phyloP scores from a whole-genome alignment of 441 rosid species.

The Capsella rubella region DNA sequence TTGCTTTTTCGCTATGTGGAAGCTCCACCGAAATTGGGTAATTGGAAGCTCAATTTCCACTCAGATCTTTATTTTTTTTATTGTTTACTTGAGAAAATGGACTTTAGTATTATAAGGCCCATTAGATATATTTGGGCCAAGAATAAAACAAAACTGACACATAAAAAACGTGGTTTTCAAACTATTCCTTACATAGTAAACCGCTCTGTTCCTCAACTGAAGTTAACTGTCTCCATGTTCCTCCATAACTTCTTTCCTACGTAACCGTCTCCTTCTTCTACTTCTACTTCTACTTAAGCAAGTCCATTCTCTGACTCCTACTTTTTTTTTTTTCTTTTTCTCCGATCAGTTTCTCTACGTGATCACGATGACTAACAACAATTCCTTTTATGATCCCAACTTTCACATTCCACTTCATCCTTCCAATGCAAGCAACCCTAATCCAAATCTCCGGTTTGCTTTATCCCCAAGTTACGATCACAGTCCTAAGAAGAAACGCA shows the following conservation, averaged over 20 bases:
- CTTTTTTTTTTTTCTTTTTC: slow-evolving; percentile 10
- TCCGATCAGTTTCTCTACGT: neutral
- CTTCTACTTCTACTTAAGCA: slow-evolving; percentile 38
- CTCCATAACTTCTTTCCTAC: slow-evolving; percentile 40
- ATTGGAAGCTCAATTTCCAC: slow-evolving; percentile 36
- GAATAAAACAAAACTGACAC: slow-evolving; percentile 1
- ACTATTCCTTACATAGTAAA: slow-evolving; percentile 28
- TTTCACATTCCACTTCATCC: slow-evolving; percentile 23
- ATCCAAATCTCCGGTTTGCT: slow-evolving; percentile 50
- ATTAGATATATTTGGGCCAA: slow-evolving; percentile 19
- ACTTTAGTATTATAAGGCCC: slow-evolving; percentile 9
- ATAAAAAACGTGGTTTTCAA: slow-evolving; percentile 9
- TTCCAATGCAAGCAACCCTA: slow-evolving; percentile 48
- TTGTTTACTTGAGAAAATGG: neutral
- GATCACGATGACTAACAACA: slow-evolving; percentile 31
- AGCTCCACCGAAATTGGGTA: slow-evolving; percentile 34
- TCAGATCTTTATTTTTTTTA: neutral
- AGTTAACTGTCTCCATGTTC: slow-evolving; percentile 41
- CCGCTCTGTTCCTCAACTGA: slow-evolving; percentile 46
- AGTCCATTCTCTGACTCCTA: slow-evolving; percentile 2
- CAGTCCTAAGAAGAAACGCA: slow-evolving; percentile 63
- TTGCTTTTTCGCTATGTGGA: slow-evolving; percentile 9
- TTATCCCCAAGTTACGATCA: slow-evolving; percentile 43
- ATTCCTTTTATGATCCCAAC: slow-evolving; percentile 33
- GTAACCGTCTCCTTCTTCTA: slow-evolving; percentile 41